These are phyloP conservation scores for Andrographis paniculata DNA, from an alignment of 305 asterid species.

Conservation along the genomic window DNA sequence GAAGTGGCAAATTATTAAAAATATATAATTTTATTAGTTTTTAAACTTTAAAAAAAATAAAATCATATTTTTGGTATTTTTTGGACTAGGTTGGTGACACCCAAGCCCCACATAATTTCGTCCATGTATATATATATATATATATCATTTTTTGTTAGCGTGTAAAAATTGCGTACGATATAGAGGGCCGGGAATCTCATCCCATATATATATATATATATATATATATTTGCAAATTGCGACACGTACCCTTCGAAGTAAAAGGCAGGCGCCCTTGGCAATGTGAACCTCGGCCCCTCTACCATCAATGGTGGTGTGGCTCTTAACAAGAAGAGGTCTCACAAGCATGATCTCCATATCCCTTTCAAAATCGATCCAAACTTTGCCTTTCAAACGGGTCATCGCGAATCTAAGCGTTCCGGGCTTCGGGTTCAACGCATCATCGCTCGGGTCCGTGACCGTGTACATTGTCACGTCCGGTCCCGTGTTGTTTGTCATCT, in stretches of 20 bases:
- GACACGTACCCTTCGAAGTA: constrained; percentile 45
- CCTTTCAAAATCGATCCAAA: constrained; percentile 65
- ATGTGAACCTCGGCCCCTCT: constrained; percentile 61
- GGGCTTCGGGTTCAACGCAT: constrained; percentile 48
- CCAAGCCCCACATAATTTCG: too few relatives aligned
- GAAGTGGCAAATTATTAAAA: too few relatives aligned
- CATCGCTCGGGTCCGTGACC: constrained; percentile 54
- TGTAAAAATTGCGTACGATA: too few relatives aligned
- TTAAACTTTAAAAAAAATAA: too few relatives aligned
- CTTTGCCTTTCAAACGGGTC: constrained; percentile 48
- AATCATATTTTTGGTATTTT: too few relatives aligned
- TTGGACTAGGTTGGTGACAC: too few relatives aligned
- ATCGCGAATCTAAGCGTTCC: constrained; percentile 63
- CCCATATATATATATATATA: too few relatives aligned
- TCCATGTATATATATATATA: too few relatives aligned
- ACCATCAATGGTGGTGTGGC: constrained; percentile 65
- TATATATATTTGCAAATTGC: too few relatives aligned
- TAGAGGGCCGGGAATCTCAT: too few relatives aligned
- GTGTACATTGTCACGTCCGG: constrained; percentile 24
- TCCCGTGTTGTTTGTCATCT: constrained; percentile 56
- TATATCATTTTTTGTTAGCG: too few relatives aligned
- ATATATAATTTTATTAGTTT: too few relatives aligned
- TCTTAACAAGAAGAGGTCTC: constrained; percentile 59
- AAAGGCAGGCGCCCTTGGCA: constrained; percentile 49
- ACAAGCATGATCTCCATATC: constrained; percentile 57